Conservation (phyloP, 169 alveolate species). For the Eimeria maxima region DNA sequence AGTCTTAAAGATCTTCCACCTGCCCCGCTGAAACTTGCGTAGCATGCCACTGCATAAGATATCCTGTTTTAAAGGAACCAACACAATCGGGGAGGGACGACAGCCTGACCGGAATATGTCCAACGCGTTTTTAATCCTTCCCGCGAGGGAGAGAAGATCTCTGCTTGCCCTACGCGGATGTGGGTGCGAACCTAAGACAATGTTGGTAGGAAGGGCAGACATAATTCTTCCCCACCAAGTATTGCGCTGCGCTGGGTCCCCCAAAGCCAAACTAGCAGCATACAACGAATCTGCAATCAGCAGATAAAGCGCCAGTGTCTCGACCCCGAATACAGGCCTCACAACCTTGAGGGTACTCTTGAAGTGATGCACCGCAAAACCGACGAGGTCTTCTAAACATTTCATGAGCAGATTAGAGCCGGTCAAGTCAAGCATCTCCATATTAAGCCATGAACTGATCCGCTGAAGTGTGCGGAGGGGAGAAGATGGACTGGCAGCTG, state of each 20-base stretch:
- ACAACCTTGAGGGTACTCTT: not conserved
- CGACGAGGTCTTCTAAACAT: not conserved
- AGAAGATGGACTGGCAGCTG: not conserved
- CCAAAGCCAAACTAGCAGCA: constrained; percentile 15
- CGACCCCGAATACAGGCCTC: not conserved
- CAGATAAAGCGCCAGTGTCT: not conserved
- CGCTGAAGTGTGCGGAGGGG: not conserved
- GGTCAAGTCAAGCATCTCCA: not conserved
- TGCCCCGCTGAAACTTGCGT: not conserved
- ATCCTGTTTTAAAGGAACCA: constrained; percentile 7
- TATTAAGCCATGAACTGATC: not conserved
- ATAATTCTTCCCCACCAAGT: constrained; percentile 3
- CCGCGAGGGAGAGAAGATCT: not conserved
- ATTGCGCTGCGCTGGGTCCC: not conserved
- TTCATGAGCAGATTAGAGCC: not conserved
- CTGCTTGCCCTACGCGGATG: not conserved
- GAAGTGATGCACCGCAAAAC: not conserved
- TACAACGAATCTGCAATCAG: constrained; percentile 11
- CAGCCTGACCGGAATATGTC: constrained; percentile 6
- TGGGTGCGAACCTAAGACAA: not conserved
- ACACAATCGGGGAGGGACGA: not conserved
- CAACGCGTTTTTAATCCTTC: not conserved
- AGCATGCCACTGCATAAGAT: constrained; percentile 21
- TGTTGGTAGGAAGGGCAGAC: not conserved
- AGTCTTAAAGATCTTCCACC: not conserved